These are phyloP conservation scores for Ceriops tagal DNA, from an alignment of 345 rosid species.

Conservation along the genomic window DNA sequence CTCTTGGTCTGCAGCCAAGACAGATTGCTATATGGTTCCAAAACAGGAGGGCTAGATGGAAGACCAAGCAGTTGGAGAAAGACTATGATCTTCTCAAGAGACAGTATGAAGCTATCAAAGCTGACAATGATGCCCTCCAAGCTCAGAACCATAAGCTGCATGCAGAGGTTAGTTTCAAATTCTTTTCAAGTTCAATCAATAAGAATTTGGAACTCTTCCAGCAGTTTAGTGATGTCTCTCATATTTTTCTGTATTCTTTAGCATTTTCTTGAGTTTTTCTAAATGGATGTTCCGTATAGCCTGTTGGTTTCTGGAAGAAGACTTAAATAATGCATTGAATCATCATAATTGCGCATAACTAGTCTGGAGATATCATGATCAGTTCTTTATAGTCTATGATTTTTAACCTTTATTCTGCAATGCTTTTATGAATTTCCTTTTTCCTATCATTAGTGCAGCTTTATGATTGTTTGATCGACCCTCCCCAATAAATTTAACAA, in stretches of 20 bases:
- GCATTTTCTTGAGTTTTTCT: too few species aligned
- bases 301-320: too few species aligned
- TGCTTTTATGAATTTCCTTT: conserved; percentile 17
- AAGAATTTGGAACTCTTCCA: too few species aligned
- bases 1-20: conserved; percentile 92
- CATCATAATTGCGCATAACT: background rate
- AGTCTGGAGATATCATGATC: conserved; percentile 15
- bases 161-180: conserved; percentile 50
- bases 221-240: too few species aligned
- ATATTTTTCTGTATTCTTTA: too few species aligned
- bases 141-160: conserved; percentile 84
- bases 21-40: conserved; percentile 99
- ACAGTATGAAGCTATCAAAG: conserved; percentile 73
- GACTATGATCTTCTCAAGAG: conserved; percentile 81
- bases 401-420: conserved; percentile 20
- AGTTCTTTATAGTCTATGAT: conserved; percentile 9
- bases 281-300: too few species aligned
- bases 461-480: conserved; percentile 10
- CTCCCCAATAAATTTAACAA: background rate
- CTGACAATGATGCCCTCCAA: conserved; percentile 75
- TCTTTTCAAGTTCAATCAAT: background rate
- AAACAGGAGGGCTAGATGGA: conserved; percentile 95
- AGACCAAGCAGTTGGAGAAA: conserved; percentile 93
- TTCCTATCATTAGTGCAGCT: conserved; percentile 15
- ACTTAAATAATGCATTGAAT: too few species aligned